Percentiles rank a stretch among this genome's conserved stretches.
phyloP scores from a whole-genome alignment of 2,329 filamentous ascomycete species.

The Laburnicola sp. region DNA sequence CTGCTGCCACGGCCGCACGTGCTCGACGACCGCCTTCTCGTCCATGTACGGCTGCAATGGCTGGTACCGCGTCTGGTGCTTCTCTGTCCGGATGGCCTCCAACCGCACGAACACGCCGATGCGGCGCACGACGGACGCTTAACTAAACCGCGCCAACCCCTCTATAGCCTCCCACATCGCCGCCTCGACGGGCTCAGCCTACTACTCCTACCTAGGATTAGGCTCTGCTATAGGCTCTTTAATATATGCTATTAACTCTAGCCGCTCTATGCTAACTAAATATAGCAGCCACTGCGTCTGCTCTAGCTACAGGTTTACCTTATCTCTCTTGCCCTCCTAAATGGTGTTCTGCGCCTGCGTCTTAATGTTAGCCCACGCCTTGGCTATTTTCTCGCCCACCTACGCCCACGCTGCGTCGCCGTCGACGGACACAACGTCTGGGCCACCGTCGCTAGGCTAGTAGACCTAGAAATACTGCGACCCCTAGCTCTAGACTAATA shows the following conservation, averaged over 20 bases:
- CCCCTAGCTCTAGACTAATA: constrained; percentile 5
- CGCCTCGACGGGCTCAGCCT: constrained; percentile 13
- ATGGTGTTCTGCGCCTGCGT: too few species aligned
- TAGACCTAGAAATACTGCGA: constrained; percentile 17
- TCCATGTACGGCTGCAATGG: constrained; percentile 22
- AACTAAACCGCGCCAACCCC: constrained; percentile 14
- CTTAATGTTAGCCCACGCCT: too few species aligned
- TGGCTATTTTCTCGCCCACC: too few species aligned
- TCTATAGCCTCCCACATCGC: constrained; percentile 20
- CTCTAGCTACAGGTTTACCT: too few species aligned
- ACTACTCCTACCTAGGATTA: constrained; percentile 6
- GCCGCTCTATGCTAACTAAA: constrained; percentile 17
- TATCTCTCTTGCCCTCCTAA: too few species aligned
- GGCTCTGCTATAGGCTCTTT: constrained; percentile 13
- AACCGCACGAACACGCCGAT: too few species aligned
- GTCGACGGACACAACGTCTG: too few species aligned
- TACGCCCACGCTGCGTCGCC: too few species aligned
- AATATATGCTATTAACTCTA: constrained; percentile 16
- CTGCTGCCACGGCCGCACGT: constrained; percentile 17
- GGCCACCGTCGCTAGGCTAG: too few species aligned
- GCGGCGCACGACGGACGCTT: constrained; percentile 11
- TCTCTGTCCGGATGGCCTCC: too few species aligned
- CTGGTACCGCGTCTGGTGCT: too few species aligned
- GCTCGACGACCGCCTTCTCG: constrained; percentile 12
- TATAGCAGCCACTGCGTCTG: constrained; percentile 16